Base-by-base conservation (phyloP, 2,329 filamentous ascomycete genomes). In the Rosellinia necatrix region DNA sequence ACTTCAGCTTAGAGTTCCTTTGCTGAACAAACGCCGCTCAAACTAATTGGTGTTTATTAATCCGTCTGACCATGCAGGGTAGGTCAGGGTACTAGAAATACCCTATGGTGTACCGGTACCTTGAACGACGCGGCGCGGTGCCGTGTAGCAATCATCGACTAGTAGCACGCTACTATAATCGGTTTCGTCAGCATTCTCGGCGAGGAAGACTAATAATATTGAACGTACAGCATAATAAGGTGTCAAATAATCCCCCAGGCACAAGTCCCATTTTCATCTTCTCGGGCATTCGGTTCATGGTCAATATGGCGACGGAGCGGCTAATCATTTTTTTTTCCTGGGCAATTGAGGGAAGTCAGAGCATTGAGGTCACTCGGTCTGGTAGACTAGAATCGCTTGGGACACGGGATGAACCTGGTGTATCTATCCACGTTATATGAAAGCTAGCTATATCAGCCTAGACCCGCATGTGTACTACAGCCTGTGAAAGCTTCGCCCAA, bases 141-240 rank as follows among this genome's bases (percentile, higher is more conserved):
- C 12, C 6, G 44, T 29, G 41, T 35, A 22, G n/a, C 24, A 8
- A 22, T n/a, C 12, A 10, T 43, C 21, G 19, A 42, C 30, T 12
- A 48, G 37, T 12, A 57, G 15, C 49, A 38, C 43, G 30, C 13
- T 17, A 37, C 37, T 42, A n/a, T 22, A 46, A 29, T 44, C 42
- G 35, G 6, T 41, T 47, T 21, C 24, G 3, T n/a, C 30, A 15
- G 19, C 19, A 32, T 32, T 12, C 8, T 41, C 21, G n/a, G 22
- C 22, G 13, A n/a, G 21, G 19, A 37, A 9, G 21, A 24, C 19
- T 42, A 25, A 35, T 9, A 7, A 17, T 17, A 22, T 24, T 12
- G 27, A 22, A n/a, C 22, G 21, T 17, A 32, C 8, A n/a, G n/a
- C 19, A 43, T 13, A 15, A 22, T 15, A 27, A 40, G 30, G 21